These are phyloP conservation scores for Rhodotorula sp. DNA, from an alignment of 1,284 basidiomycete genomes.

Conservation along the genomic window DNA sequence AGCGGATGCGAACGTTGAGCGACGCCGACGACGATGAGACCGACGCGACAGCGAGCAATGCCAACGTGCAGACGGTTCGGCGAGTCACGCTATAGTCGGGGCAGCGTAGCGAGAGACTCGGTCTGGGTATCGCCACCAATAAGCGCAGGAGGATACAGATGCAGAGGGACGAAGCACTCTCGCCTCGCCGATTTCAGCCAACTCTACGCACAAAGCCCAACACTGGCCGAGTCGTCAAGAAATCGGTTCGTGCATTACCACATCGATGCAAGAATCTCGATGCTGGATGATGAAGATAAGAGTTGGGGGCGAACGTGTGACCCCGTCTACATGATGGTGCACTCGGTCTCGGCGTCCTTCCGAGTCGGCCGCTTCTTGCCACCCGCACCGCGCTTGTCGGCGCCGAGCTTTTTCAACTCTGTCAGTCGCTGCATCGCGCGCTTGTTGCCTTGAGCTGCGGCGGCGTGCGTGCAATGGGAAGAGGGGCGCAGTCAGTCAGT, in stretches of 20 bases:
- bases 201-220: neutral
- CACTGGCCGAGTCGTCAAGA: neutral
- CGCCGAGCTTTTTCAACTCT: slow-evolving; percentile 58
- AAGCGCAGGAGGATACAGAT: no score
- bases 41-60: neutral
- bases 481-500: neutral
- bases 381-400: slow-evolving; percentile 37
- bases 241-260: no score
- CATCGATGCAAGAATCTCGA: no score
- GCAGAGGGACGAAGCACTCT: no score
- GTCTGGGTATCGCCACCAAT: no score
- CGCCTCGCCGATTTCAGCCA: no score
- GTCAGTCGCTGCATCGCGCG: slow-evolving; percentile 92
- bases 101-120: no score
- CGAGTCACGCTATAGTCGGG: no score
- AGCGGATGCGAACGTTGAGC: neutral
- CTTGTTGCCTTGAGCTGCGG: slow-evolving; percentile 84
- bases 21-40: neutral
- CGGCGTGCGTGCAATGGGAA: no score
- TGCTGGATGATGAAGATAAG: neutral
- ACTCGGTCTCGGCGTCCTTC: slow-evolving; percentile 87
- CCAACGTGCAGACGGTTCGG: no score
- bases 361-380: slow-evolving; percentile 75
- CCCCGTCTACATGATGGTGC: slow-evolving; percentile 60
- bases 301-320: neutral